Evolutionary conservation across 352 stramenopile species (phyloP).

Genomic region (Pythium apleroticum): DNA sequence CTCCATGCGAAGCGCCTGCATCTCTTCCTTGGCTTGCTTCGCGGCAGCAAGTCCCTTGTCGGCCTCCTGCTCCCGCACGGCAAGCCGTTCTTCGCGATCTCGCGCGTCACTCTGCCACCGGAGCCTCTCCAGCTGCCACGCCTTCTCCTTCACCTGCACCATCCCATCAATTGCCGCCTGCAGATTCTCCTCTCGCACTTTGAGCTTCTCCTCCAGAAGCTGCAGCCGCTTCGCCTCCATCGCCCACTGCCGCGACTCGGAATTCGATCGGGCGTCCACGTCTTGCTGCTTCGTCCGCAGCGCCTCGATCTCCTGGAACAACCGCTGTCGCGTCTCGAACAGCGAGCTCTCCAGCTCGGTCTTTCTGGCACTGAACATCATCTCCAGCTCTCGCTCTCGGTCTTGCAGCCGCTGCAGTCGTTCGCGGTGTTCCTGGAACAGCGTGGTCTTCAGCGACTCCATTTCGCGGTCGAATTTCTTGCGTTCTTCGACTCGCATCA

Average conservation of each 20-base stretch:
- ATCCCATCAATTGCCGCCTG: slow-evolving; percentile 40
- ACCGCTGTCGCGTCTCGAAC: slow-evolving; percentile 60
- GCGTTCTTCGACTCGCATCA: slow-evolving; percentile 61
- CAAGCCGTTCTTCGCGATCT: slow-evolving; percentile 35
- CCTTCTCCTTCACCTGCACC: slow-evolving; percentile 50
- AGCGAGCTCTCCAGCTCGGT: slow-evolving; percentile 59
- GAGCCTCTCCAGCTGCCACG: slow-evolving; percentile 39
- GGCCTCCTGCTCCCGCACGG: slow-evolving; percentile 29
- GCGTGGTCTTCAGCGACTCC: slow-evolving; percentile 38
- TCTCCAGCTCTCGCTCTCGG: slow-evolving; percentile 58
- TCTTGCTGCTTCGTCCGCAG: slow-evolving; percentile 53
- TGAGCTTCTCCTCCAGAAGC: slow-evolving; percentile 45
- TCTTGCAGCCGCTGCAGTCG: slow-evolving; percentile 50
- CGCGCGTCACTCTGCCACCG: slow-evolving; percentile 30
- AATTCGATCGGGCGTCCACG: slow-evolving; percentile 45
- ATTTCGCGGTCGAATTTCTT: slow-evolving; percentile 53
- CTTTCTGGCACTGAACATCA: slow-evolving; percentile 46
- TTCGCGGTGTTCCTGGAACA: slow-evolving; percentile 52
- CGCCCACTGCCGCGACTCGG: slow-evolving; percentile 45
- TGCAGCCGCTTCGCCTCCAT: slow-evolving; percentile 49
- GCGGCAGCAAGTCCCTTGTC: background rate
- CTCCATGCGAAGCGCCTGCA: slow-evolving; percentile 12
- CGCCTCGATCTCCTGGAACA: slow-evolving; percentile 71
- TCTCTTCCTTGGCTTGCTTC: slow-evolving; percentile 11
- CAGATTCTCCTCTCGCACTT: slow-evolving; percentile 46